Conservation (phyloP, 805 yeast species). For the Ogataea angusta region DNA sequence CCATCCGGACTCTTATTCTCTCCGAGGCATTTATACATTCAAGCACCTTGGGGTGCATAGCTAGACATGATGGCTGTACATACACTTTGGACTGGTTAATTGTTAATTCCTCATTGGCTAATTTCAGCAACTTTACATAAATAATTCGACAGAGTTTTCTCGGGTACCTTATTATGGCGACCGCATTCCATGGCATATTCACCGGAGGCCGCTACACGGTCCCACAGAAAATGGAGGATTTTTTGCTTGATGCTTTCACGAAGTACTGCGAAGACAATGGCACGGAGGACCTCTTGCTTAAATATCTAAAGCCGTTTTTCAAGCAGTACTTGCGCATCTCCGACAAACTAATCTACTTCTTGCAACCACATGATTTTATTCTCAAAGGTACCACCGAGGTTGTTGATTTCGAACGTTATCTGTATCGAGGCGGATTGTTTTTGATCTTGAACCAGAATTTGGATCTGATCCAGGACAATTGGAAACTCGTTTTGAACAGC, state of each 20-base stretch:
- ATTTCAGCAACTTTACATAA: neutral
- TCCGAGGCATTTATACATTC: slow-evolving; percentile 8
- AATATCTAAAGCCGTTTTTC: slow-evolving; percentile 31
- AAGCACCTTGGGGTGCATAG: neutral
- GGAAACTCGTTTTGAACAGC: slow-evolving; percentile 37
- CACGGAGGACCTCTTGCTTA: slow-evolving; percentile 36
- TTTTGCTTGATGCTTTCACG: slow-evolving; percentile 41
- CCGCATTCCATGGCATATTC: slow-evolving; percentile 20
- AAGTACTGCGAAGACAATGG: slow-evolving; percentile 34
- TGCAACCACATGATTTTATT: slow-evolving; percentile 29
- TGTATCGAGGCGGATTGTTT: slow-evolving; percentile 40
- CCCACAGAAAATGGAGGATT: slow-evolving; percentile 44
- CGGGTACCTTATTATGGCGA: slow-evolving; percentile 1
- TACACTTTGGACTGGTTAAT: neutral
- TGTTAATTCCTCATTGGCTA: neutral
- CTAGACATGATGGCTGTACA: neutral
- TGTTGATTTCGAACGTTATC: slow-evolving; percentile 46
- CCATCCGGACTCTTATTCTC: neutral
- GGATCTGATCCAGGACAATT: slow-evolving; percentile 35
- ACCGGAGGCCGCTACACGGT: slow-evolving; percentile 26
- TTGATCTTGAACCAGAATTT: slow-evolving; percentile 35
- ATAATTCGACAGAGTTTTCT: neutral
- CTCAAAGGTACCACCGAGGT: slow-evolving; percentile 39
- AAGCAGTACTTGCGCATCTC: slow-evolving; percentile 31
- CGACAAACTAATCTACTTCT: slow-evolving; percentile 27